phyloP scores from a whole-genome alignment of 345 rosid species.

The Lepidium sativum region DNA sequence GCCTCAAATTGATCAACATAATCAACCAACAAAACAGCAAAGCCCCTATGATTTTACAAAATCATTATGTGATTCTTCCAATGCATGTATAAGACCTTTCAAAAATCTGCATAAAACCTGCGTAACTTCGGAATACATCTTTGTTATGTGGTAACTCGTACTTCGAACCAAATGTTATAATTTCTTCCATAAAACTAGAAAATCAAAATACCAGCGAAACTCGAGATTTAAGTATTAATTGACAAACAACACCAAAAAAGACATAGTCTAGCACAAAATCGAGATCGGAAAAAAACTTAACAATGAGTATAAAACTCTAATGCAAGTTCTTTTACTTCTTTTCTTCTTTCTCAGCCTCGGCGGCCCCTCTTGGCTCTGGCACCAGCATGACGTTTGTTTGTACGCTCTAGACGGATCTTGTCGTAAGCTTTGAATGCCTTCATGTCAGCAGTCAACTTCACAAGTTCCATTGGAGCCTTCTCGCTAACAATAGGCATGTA shows the following conservation, averaged over 20 bases:
- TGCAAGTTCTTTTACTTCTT: conserved; percentile 47
- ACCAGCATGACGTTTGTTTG: conserved; percentile 52
- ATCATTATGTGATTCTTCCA: too few relatives aligned
- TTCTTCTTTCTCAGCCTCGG: conserved; percentile 88
- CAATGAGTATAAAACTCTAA: neutral
- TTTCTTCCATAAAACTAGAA: neutral
- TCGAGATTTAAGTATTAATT: neutral
- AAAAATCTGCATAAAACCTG: too few relatives aligned
- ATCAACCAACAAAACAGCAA: too few relatives aligned
- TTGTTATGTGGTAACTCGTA: too few relatives aligned
- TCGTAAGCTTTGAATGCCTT: conserved; percentile 71
- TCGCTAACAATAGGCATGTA: conserved; percentile 58
- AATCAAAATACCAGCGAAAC: neutral
- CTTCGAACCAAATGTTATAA: neutral
- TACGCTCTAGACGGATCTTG: conserved; percentile 62
- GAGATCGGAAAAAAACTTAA: conserved; percentile 6
- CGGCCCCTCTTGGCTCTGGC: conserved; percentile 69
- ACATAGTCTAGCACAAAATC: conserved; percentile 1
- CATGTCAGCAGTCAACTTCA: conserved; percentile 64
- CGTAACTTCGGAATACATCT: too few relatives aligned
- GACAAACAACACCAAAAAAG: neutral
- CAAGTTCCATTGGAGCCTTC: conserved; percentile 61
- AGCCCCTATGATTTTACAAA: too few relatives aligned
- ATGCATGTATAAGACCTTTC: too few relatives aligned
- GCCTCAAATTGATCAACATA: too few relatives aligned